Base-by-base conservation (phyloP, 2,329 filamentous ascomycete genomes). In the Epichloe sibirici region DNA sequence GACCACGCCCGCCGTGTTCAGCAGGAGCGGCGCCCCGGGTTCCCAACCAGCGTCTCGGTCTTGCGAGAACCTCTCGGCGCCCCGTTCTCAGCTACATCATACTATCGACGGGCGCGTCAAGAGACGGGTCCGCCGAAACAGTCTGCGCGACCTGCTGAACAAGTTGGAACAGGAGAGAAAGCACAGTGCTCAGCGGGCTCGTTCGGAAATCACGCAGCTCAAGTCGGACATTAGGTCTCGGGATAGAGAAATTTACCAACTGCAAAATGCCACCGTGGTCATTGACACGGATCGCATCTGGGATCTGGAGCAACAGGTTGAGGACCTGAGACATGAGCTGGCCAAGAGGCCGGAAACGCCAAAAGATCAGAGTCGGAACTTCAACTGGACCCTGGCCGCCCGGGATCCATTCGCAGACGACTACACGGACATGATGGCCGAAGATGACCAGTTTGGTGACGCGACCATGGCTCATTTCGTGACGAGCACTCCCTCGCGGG, bases 71-170 rank as follows among this genome's bases (percentile, higher is more conserved):
- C 55, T 58, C 2, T 51, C 57, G 39, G 45, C 44, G 8, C 48
- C 42, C 15, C n/a, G 49, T 42, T 70, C 25, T 1, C 39, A 74
- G 0, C 70, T 82, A 3, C 73, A 76, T 8, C 77, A 81, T 52
- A 74, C 80, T 15, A 68, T 79, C 7, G 75, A 80, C 42, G 78
- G 76, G 6, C 74, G 80, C 13, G 70, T 81, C 45, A 76, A 80
- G 65, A 73, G 80, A 5, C 74, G 79, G 17, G 70, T 79, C 39
- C 71, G 76, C 7, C 74, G 80, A 49, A 78, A 76, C 57, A 72
- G 76, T 3, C 61, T 82, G 5, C 80, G 78, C 57, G 78, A 79
- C 56, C 76, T 82, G 65, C 75, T 81, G 66, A 77, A 81, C 60
- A 62, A 64, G 12, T 74, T 80, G 51, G 66, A 73, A 7, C 65